These are phyloP conservation scores for Stramenopiles sp. DNA, from an alignment of 352 stramenopile species.

Conservation along the genomic window DNA sequence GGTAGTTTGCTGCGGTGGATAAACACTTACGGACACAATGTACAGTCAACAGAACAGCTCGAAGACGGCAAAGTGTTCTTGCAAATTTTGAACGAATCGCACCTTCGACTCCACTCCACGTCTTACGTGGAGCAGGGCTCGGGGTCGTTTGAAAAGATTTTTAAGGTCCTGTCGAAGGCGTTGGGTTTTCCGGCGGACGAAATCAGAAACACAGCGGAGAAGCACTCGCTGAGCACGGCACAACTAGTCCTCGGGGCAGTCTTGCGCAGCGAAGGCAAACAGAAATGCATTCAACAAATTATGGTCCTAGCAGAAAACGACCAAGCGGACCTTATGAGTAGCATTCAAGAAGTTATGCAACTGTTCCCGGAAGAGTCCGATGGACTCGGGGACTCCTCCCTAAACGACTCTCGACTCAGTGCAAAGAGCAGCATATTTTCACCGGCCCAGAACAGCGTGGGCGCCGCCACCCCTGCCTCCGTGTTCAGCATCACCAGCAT, in stretches of 20 bases:
- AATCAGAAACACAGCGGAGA: conserved; percentile 5
- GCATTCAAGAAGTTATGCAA: neutral
- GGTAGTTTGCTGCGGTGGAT: too few species aligned
- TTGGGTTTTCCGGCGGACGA: conserved; percentile 5
- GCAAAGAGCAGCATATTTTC: conserved; percentile 8
- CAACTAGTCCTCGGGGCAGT: conserved; percentile 1
- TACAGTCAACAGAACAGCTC: conserved; percentile 6
- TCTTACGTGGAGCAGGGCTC: conserved; percentile 5
- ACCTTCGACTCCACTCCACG: neutral
- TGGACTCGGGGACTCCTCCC: conserved; percentile 3
- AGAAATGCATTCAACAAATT: conserved; percentile 9
- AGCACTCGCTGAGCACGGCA: conserved; percentile 4
- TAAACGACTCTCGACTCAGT: conserved; percentile 6
- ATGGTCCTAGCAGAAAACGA: conserved; percentile 1
- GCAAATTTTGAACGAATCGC: conserved; percentile 6
- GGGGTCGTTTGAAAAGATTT: conserved; percentile 4
- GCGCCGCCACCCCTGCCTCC: neutral
- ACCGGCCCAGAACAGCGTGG: conserved; percentile 3
- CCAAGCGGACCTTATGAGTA: conserved; percentile 5
- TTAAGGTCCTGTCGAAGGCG: conserved; percentile 3
- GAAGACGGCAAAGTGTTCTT: conserved; percentile 5
- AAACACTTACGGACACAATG: too few species aligned
- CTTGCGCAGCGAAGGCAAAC: conserved; percentile 1
- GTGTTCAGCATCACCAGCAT: conserved; percentile 1
- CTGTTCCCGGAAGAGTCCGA: conserved; percentile 5